Conservation (phyloP, 768 basidiomycete genomes). For the Hericium erinaceus region DNA sequence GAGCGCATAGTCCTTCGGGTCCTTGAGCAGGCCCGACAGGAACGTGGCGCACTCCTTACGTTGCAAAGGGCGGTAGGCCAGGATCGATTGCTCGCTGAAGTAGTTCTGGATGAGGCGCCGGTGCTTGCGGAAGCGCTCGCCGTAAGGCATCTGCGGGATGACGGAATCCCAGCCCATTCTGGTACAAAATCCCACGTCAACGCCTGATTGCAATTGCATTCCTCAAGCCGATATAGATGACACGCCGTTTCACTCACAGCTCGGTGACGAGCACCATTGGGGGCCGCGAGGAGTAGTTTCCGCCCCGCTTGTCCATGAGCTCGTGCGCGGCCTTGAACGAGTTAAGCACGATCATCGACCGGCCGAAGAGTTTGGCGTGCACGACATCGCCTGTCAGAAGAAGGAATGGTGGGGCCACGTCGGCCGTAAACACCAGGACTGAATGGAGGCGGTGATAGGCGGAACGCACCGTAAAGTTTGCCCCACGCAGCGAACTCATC, state of each 20-base stretch:
- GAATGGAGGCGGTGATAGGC: background rate
- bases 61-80: conserved; percentile 17
- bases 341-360: conserved; percentile 24
- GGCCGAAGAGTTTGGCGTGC: conserved; percentile 20
- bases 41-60: conserved; percentile 13
- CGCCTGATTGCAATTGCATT: background rate
- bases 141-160: conserved; percentile 16
- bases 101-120: conserved; percentile 20
- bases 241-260: conserved; percentile 12
- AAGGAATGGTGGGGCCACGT: background rate
- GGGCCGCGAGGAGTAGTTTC: conserved; percentile 26
- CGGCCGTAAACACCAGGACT: background rate
- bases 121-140: conserved; percentile 21
- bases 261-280: conserved; percentile 19
- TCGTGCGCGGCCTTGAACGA: conserved; percentile 23
- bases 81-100: conserved; percentile 12
- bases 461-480: conserved; percentile 18
- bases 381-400: conserved; percentile 23
- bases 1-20: background rate
- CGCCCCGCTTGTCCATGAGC: conserved; percentile 24
- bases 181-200: background rate
- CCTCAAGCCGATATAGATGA: background rate
- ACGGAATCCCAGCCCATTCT: conserved; percentile 16
- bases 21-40: background rate
- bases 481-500: conserved; percentile 20